Evolutionary conservation across 441 rosid genomes (phyloP).

Genomic region (Biscutella laevigata): DNA sequence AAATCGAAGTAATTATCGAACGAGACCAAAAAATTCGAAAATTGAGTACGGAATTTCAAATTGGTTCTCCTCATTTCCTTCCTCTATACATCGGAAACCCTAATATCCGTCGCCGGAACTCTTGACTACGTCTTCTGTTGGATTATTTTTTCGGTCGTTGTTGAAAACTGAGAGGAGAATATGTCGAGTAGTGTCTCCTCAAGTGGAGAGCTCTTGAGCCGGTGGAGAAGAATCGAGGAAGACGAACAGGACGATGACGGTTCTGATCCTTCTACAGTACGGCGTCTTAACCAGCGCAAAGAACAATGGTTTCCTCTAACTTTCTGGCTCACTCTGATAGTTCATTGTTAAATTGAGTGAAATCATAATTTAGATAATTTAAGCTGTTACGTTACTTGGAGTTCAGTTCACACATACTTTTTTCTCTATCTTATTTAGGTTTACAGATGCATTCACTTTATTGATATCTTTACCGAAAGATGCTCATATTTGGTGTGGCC

Average conservation of each 20-base stretch:
- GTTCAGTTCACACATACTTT: not conserved
- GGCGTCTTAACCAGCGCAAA: constrained; percentile 56
- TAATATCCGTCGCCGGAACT: constrained; percentile 17
- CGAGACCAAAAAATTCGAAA: not conserved
- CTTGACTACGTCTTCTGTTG: not conserved
- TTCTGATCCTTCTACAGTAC: constrained; percentile 34
- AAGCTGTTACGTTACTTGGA: not conserved
- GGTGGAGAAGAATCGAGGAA: constrained; percentile 79
- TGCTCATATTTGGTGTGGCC: constrained; percentile 80
- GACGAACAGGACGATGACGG: constrained; percentile 54
- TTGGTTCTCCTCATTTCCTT: constrained; percentile 1
- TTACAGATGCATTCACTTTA: constrained; percentile 66
- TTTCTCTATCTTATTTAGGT: constrained; percentile 40
- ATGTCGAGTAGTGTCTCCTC: constrained; percentile 39
- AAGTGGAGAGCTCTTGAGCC: constrained; percentile 48
- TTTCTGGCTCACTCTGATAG: not conserved
- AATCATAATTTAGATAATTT: not conserved
- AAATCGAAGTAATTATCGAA: not conserved
- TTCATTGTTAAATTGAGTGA: not conserved
- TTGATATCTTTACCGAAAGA: constrained; percentile 63
- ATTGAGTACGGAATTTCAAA: not conserved
- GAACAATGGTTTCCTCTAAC: constrained; percentile 59
- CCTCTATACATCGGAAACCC: constrained; percentile 10
- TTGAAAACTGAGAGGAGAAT: not conserved
- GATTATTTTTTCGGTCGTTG: not conserved